A percentile compares a stretch with the other conserved stretches of the same genome.
Conservation (phyloP, 2,329 filamentous ascomycete species). For the Epichloe sibirici region DNA sequence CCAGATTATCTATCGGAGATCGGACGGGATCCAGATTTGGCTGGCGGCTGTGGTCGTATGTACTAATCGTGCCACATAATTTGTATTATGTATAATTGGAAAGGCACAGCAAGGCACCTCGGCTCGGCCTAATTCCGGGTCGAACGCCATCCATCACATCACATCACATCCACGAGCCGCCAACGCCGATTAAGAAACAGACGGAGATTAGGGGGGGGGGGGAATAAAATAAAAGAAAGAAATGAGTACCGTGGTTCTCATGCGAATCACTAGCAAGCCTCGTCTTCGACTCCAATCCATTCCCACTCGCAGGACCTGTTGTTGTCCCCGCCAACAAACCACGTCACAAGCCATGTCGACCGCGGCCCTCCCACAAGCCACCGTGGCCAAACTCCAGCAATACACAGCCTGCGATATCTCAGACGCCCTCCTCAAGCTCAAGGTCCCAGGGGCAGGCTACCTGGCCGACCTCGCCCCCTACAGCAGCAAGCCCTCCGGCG, state of each 20-base stretch:
- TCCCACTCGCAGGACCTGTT: not conserved
- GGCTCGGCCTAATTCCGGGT: not conserved
- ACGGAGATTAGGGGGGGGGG: too few relatives aligned
- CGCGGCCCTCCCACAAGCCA: conserved; percentile 7
- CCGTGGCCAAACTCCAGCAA: conserved; percentile 18
- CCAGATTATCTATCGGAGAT: conserved; percentile 9
- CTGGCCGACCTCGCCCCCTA: conserved; percentile 42
- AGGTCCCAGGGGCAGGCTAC: conserved; percentile 53
- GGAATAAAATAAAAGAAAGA: too few relatives aligned
- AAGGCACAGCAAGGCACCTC: not conserved
- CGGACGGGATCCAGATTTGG: conserved; percentile 11
- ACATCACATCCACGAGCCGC: too few relatives aligned
- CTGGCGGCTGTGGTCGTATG: conserved; percentile 12
- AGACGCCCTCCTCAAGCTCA: conserved; percentile 59
- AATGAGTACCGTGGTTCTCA: not conserved
- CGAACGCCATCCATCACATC: not conserved
- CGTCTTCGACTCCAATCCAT: not conserved
- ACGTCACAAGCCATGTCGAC: conserved; percentile 1
- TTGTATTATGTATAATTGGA: too few relatives aligned
- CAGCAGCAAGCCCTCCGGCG: conserved; percentile 14
- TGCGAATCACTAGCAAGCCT: not conserved
- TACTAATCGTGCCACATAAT: not conserved
- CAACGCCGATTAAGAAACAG: too few relatives aligned
- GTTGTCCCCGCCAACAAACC: not conserved
- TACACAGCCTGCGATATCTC: conserved; percentile 49